Base-by-base conservation (phyloP, 106 monocot genomes). In the Dendrobium huoshanense region DNA sequence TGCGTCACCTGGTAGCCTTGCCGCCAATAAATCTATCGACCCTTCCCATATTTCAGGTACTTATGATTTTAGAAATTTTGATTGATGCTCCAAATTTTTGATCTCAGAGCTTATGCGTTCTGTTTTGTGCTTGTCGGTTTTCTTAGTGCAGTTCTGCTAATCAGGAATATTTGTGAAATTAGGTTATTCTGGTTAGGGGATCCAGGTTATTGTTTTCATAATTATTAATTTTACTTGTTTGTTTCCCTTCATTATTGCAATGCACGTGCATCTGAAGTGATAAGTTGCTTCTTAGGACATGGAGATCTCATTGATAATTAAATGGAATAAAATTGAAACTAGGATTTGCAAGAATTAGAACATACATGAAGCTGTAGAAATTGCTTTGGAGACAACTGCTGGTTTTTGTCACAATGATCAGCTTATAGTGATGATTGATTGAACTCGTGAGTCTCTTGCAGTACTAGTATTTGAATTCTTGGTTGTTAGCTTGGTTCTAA, bases 31-130 rank as follows among this genome's bases (percentile, higher is more conserved):
- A 79, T 77, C 81, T 73, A 89, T 80, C 48, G 82, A 87, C 31
- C 87, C 89, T 20, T 88, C 95, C 73, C 93, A 91, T 77, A 78
- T 93, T 49, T 95, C 98, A 85, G 95, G 98, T 99, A 1, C 42
- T 13, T 2, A 9, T 68, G 31, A 10, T 10, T 3, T 68, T 20
- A 18, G 49, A 31, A 59, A 78, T 78, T 58, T 16, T 31, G 59
- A 9, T 59, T 70, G 33, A 37, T 40, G 37, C 13, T 37, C 9
- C 70, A 37, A 33, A 70, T 5, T 70, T 15, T 70, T 29, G 70
- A 37, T 70, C 37, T 70, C 37, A 33, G 37, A 70, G 33, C 70
- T 11, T 70, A 37, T 70, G 1, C 37, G 70, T 4, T 16, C 37
- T 70, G 33, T 70, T 70, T 70, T 70, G 11, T 70, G 70, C 13